Evolutionary conservation across 2,329 filamentous ascomycete species (phyloP).

Genomic region (Endoconidiophora polonica): DNA sequence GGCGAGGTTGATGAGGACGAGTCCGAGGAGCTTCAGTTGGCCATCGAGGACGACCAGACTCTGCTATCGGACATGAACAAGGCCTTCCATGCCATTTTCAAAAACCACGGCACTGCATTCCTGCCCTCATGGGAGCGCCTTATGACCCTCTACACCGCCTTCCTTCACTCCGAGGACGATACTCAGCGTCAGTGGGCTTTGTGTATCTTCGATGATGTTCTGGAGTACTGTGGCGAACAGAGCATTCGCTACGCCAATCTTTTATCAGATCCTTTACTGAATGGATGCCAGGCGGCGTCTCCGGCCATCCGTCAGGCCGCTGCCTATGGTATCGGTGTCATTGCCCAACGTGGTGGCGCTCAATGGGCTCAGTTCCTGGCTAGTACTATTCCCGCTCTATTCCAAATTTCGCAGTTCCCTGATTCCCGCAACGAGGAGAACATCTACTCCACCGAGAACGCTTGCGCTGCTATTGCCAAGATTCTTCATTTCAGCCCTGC

Average conservation of each 20-base stretch:
- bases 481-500: slow-evolving; percentile 77
- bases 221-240: slow-evolving; percentile 86
- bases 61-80: slow-evolving; percentile 99
- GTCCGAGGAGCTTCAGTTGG: slow-evolving; percentile 70
- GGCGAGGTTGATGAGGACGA: slow-evolving; percentile 83
- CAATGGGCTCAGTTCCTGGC: slow-evolving; percentile 80
- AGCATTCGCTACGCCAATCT: slow-evolving; percentile 74
- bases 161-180: slow-evolving; percentile 64
- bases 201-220: slow-evolving; percentile 94
- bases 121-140: slow-evolving; percentile 76
- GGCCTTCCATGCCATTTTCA: slow-evolving; percentile 97
- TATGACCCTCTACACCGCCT: slow-evolving; percentile 68
- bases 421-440: slow-evolving; percentile 83
- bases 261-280: slow-evolving; percentile 72
- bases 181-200: slow-evolving; percentile 98
- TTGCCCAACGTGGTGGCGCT: slow-evolving; percentile 77
- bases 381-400: slow-evolving; percentile 62
- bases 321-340: slow-evolving; percentile 88
- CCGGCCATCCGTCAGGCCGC: slow-evolving; percentile 91
- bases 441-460: slow-evolving; percentile 93
- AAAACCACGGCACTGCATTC: slow-evolving; percentile 78
- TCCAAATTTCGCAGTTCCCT: slow-evolving; percentile 65
- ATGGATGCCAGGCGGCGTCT: slow-evolving; percentile 70
- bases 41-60: slow-evolving; percentile 94
- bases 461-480: slow-evolving; percentile 90